Evolutionary conservation across 345 rosid species (phyloP).

Genomic region (Eucalyptus marginata): DNA sequence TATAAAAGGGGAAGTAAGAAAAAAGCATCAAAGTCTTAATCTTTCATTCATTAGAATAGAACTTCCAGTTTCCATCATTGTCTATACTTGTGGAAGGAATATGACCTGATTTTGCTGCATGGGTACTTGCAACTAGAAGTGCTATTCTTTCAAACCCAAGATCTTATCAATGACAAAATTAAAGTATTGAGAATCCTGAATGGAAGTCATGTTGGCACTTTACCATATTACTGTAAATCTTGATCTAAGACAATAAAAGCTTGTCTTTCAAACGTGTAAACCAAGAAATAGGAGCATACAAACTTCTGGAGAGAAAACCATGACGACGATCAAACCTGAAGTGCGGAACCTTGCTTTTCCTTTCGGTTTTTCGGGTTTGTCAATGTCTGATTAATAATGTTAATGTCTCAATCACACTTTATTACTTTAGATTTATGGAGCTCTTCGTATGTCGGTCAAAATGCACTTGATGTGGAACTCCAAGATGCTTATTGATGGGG

Average conservation of each 20-base stretch:
- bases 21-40: neutral
- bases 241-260: neutral
- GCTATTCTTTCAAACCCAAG: neutral
- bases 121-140: neutral
- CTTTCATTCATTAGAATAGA: neutral
- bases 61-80: neutral
- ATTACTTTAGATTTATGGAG: slow-evolving; percentile 48
- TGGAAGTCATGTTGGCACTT: neutral
- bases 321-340: neutral
- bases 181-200: neutral
- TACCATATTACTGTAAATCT: neutral
- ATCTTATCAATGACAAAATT: neutral
- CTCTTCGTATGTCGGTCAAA: slow-evolving; percentile 60
- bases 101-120: neutral
- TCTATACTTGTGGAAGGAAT: neutral
- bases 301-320: neutral
- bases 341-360: neutral
- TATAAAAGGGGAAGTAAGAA: neutral
- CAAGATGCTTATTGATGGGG: slow-evolving; percentile 54
- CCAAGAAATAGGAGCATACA: neutral
- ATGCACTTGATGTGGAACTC: slow-evolving; percentile 70
- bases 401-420: neutral
- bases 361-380: neutral
- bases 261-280: neutral
- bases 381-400: neutral